Evolutionary conservation across 768 basidiomycete species (phyloP).

Genomic region (Mycena vulgaris): DNA sequence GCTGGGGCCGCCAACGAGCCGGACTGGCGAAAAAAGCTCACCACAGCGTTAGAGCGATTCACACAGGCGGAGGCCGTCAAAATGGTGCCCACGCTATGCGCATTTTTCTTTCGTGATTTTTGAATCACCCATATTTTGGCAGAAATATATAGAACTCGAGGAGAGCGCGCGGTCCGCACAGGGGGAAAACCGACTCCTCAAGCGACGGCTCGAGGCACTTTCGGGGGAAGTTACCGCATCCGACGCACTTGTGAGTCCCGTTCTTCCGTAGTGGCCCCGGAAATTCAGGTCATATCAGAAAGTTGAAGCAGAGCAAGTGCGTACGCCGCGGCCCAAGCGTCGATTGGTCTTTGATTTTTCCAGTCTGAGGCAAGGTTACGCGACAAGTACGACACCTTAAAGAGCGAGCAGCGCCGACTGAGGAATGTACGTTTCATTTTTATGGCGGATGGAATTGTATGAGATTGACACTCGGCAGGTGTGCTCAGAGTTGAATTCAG

Average conservation of each 20-base stretch:
- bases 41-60: neutral
- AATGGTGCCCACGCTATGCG: neutral
- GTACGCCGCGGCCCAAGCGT: no score
- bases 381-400: neutral
- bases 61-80: neutral
- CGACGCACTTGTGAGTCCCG: neutral
- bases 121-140: neutral
- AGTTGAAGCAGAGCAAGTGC: neutral
- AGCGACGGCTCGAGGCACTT: neutral
- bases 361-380: neutral
- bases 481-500: neutral
- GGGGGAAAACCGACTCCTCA: neutral
- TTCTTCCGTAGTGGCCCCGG: neutral
- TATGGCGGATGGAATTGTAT: neutral
- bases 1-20: neutral
- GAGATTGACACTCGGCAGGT: neutral
- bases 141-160: neutral
- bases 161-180: neutral
- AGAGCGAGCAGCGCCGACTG: no score
- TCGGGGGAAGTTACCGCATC: neutral
- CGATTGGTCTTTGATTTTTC: no score
- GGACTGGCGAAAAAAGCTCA: neutral
- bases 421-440: neutral
- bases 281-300: neutral
- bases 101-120: neutral